A percentile compares a stretch with the other conserved stretches of the same genome.
phyloP scores from a whole-genome alignment of 73 alveolate genomes.

The Symbiodinium pilosum region DNA sequence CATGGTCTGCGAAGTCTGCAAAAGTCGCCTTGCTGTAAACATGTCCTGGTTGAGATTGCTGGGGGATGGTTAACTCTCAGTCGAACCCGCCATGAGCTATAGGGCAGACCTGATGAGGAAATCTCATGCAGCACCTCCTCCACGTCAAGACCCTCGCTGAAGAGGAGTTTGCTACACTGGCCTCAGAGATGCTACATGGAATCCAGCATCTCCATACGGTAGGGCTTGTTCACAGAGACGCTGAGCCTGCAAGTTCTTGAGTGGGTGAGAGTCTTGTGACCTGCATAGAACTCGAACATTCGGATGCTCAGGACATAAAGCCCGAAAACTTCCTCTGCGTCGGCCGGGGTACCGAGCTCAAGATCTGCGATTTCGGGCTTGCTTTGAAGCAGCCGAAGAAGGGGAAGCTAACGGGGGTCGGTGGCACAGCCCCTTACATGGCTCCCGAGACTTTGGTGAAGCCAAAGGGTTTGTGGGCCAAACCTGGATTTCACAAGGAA shows the following conservation, averaged over 20 bases:
- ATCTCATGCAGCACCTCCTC: slow-evolving; percentile 68
- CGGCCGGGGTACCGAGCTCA: neutral
- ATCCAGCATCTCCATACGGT: slow-evolving; percentile 15
- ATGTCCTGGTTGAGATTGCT: too few species aligned
- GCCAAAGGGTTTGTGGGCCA: neutral
- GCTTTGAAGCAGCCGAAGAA: slow-evolving; percentile 44
- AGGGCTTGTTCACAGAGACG: slow-evolving; percentile 38
- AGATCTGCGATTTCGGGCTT: slow-evolving; percentile 57
- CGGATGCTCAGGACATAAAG: slow-evolving; percentile 30
- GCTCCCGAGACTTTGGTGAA: slow-evolving; percentile 16
- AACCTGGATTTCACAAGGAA: neutral
- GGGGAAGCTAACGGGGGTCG: slow-evolving; percentile 41
- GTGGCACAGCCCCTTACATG: slow-evolving; percentile 21
- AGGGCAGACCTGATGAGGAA: neutral
- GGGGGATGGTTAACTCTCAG: too few species aligned
- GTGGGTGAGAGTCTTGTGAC: neutral
- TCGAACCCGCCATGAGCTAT: too few species aligned
- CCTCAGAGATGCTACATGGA: slow-evolving; percentile 49
- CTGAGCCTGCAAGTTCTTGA: too few species aligned
- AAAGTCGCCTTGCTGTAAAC: neutral
- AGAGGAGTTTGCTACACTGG: slow-evolving; percentile 11
- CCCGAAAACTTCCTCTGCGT: slow-evolving; percentile 43
- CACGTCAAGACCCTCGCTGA: slow-evolving; percentile 22
- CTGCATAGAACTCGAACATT: neutral
- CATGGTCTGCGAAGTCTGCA: slow-evolving; percentile 52